Conservation (phyloP, 345 rosid genomes). For the Ceriops tagal region DNA sequence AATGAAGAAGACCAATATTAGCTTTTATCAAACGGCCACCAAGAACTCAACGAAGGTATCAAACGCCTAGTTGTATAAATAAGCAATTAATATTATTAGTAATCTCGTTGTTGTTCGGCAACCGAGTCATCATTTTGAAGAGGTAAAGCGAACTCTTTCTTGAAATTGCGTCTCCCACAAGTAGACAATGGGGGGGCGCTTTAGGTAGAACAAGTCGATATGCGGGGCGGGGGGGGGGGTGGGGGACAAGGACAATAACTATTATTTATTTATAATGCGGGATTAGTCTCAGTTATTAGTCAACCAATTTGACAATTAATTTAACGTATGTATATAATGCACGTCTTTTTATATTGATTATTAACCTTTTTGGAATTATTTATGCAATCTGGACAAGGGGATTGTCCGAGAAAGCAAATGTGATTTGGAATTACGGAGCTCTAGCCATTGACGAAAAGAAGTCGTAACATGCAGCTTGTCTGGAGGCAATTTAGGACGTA, state of each 20-base stretch:
- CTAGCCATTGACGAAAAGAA: not conserved
- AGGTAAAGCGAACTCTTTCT: not conserved
- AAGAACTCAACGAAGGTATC: no score
- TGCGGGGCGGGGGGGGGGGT: not conserved
- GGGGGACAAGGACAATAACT: slow-evolving; percentile 15
- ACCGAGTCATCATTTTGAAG: slow-evolving; percentile 18
- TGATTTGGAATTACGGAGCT: slow-evolving; percentile 2
- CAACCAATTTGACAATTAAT: slow-evolving; percentile 18
- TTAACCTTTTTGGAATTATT: slow-evolving; percentile 22
- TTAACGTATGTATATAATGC: not conserved
- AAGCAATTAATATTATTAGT: not conserved
- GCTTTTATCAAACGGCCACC: no score
- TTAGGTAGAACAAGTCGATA: slow-evolving; percentile 18
- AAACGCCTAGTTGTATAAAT: no score
- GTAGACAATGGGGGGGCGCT: slow-evolving; percentile 29
- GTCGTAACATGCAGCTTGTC: slow-evolving; percentile 1
- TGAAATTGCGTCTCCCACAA: slow-evolving; percentile 13
- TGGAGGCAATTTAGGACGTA: not conserved
- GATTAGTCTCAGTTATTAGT: slow-evolving; percentile 14
- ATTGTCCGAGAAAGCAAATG: not conserved
- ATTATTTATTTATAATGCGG: not conserved
- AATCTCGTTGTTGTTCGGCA: slow-evolving; percentile 31
- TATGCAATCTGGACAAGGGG: slow-evolving; percentile 14
- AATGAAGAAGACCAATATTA: not conserved
- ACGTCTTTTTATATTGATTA: slow-evolving; percentile 15